Percentiles rank a stretch among this genome's conserved stretches.
Evolutionary conservation across 768 basidiomycete species (phyloP).

Genomic region (Macrolepiota dolichaula): DNA sequence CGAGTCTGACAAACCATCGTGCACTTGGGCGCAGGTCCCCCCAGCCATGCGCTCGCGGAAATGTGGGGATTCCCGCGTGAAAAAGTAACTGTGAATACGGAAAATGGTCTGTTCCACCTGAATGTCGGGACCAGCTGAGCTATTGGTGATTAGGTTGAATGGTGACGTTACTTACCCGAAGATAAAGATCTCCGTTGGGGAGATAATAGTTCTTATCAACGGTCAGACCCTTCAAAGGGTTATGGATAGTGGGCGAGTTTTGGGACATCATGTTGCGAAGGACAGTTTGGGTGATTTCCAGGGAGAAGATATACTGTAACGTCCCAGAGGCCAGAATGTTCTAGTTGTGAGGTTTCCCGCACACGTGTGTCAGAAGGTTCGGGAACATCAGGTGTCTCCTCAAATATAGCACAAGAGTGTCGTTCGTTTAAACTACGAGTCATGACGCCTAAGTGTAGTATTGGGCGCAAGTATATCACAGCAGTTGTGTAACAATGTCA

Average conservation of each 20-base stretch:
- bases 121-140: background rate
- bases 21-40: conserved; percentile 21
- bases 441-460: too few relatives aligned
- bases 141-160: background rate
- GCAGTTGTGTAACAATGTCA: too few relatives aligned
- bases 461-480: too few relatives aligned
- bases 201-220: background rate
- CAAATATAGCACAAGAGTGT: too few relatives aligned
- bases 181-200: background rate
- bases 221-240: background rate
- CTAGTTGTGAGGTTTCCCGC: too few relatives aligned
- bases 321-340: too few relatives aligned
- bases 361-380: too few relatives aligned
- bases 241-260: background rate
- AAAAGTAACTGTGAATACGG: conserved; percentile 51
- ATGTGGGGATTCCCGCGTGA: conserved; percentile 44
- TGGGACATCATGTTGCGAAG: background rate
- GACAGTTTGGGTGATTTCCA: too few relatives aligned
- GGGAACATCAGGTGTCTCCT: too few relatives aligned
- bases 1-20: conserved; percentile 28
- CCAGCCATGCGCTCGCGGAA: conserved; percentile 34
- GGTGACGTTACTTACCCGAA: background rate
- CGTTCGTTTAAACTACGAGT: too few relatives aligned
- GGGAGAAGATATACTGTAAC: too few relatives aligned
- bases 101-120: conserved; percentile 48